Percentiles rank a stretch among this genome's conserved stretches.
These are phyloP conservation scores for Chlamydomonas incerta DNA, from an alignment of 139 green algal species.

Conservation along the genomic window DNA sequence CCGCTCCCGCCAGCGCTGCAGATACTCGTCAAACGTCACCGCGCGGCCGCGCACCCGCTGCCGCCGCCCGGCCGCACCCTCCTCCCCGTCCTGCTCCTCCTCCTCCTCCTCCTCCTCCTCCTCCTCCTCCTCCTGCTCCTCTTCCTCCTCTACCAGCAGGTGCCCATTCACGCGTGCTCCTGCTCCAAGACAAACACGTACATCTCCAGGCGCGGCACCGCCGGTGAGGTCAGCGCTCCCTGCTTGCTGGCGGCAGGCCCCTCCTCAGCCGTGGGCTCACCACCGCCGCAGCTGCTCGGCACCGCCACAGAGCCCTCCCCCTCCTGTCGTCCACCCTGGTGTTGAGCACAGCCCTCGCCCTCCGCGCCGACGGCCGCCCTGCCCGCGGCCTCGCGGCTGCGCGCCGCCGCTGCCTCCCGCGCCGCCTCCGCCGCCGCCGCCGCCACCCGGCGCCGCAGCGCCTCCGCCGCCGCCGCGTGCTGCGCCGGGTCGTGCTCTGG, in stretches of 20 bases:
- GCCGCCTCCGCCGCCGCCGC: background rate
- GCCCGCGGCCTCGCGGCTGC: background rate
- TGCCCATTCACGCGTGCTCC: conserved; percentile 24
- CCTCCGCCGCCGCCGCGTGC: conserved; percentile 24
- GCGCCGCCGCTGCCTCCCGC: background rate
- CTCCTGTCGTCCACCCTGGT: background rate
- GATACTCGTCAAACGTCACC: conserved; percentile 28
- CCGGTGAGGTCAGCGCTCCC: background rate
- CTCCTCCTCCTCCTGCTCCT: background rate
- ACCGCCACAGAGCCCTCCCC: background rate
- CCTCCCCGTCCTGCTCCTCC: background rate
- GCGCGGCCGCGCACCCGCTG: background rate
- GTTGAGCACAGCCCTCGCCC: background rate
- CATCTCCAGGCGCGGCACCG: conserved; percentile 1
- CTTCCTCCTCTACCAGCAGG: conserved; percentile 9
- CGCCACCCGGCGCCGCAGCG: background rate
- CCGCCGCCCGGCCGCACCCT: background rate
- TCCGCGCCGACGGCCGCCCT: background rate
- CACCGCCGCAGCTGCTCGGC: background rate
- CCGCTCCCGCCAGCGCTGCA: background rate
- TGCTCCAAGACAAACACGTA: conserved; percentile 28
- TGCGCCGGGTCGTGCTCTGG: conserved; percentile 2
- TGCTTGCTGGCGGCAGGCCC: background rate
- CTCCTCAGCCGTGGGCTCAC: background rate
- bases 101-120: background rate